Percentiles rank a stretch among this genome's conserved stretches.
Conservation (phyloP, 768 basidiomycete genomes). For the Termitomyces sp. region DNA sequence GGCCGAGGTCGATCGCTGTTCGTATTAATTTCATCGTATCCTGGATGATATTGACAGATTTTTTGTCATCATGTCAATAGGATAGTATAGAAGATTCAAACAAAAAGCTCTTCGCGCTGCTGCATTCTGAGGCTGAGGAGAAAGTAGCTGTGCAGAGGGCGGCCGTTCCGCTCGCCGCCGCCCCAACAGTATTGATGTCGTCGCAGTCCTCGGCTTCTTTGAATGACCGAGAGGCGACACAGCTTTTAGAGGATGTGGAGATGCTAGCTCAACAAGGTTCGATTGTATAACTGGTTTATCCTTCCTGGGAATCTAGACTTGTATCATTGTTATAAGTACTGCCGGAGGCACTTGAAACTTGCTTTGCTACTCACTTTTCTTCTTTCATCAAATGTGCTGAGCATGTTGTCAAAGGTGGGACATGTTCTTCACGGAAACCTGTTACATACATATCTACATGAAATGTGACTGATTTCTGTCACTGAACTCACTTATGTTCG, state of each 20-base stretch:
- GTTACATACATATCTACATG: too few relatives aligned
- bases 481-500: too few relatives aligned
- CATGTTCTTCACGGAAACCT: too few relatives aligned
- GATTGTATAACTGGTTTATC: background rate
- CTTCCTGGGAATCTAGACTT: background rate
- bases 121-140: background rate
- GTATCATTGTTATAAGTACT: background rate
- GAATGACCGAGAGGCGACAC: background rate
- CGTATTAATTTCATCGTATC: constrained; percentile 1
- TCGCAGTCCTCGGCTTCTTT: background rate
- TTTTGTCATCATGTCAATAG: constrained; percentile 14
- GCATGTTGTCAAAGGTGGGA: too few relatives aligned
- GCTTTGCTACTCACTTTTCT: background rate
- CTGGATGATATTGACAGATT: background rate
- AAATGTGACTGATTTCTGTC: too few relatives aligned
- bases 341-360: background rate
- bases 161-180: background rate
- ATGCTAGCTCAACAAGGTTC: background rate
- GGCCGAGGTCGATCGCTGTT: constrained; percentile 34
- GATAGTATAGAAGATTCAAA: constrained; percentile 29
- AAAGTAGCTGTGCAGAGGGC: background rate
- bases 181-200: background rate
- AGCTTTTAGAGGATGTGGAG: background rate
- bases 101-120: constrained; percentile 23
- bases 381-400: background rate